Evolutionary conservation across 208 protist genomes (phyloP), one percentile per base, ranked within the genome.

Genomic region (Acanthamoeba lenticulata): DNA sequence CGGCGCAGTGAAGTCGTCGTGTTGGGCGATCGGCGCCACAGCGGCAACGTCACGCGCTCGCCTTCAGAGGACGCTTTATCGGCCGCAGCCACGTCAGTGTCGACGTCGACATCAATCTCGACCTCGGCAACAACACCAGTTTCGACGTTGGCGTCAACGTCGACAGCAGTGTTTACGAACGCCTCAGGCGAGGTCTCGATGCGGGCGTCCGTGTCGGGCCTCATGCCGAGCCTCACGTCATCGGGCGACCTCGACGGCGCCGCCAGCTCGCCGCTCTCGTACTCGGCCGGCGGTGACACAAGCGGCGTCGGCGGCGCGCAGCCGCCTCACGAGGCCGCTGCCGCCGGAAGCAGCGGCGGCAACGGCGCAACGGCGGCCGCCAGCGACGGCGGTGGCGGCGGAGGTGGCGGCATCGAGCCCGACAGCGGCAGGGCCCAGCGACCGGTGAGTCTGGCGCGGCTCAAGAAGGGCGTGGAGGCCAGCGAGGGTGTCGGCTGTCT

Each of bases 401-500:
- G 47, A 24, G 47, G 15, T 55, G 47, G 21, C 47, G 47, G 11
- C 47, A 55, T 55, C 47, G 21, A 55, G 47, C 47, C 21, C 47
- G 47, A 9, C 15, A 19, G 15, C 15, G 21, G 47, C 47, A 55
- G 21, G 47, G 11, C 47, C 15, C 9, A 49, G 5, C 9, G 45
- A 27, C 57, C 57, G 57, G 5, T 49, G 60, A 67, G 7, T 67
- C 47, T 55, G 47, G 47, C 47, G 15, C 47, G 21, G 47, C 47
- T 55, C 47, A 55, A 27, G 60, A 67, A 27, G 19, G 3, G 24
- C 13, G 38, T 79, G 4, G 69, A 79, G 38, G 69, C 69, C 38
- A 79, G 69, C 69, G 69, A 79, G 69, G 69, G 69, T 24, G 69
- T 79, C 38, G 69, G 69, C 69, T 47, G 69, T 27, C 36, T 11